Evolutionary conservation across 1,284 basidiomycete genomes (phyloP), one percentile per base, ranked within the genome.

Genomic region (Irpex sp.): DNA sequence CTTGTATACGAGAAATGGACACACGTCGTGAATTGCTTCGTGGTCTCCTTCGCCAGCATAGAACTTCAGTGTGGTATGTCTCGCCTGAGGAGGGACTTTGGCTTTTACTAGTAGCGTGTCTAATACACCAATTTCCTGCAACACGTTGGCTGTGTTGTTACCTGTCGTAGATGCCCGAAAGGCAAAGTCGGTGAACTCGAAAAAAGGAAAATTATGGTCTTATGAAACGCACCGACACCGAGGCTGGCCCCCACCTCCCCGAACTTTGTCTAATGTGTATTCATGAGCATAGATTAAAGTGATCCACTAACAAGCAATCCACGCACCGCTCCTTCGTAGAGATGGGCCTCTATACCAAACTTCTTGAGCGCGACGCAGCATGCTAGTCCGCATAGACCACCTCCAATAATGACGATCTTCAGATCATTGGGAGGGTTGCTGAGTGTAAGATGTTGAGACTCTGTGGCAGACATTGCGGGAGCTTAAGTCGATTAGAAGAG

Each of bases 181-280:
- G 28, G 28, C 28, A 33, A 0, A 33, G 28, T 33, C 28, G 28
- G 28, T 33, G 28, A 33, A 33, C 28, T 23, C 28, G 7, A 33
- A 33, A 33, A 33, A 33, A 33, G 28, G 2, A 33, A 33, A 0
- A 33, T 1, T 2, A 33, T 33, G 7, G 28, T 33, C 28, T 33
- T 33, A 19, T 52, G 18, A 1, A 19, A 23, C 42, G 21, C 58
- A 81, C 82, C 82, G 49, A 84, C 61, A 16, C 77, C 80, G 42
- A 84, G 76, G 2, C 81, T 82, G 21, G 82, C 82, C 9, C 82
- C 82, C 52, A 83, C 73, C 68, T 82, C 79, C 23, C 73, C 74
- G 62, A 82, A 80, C 60, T 73, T 72, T 14, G 75, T 61, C 78
- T 80, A 45, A n/a, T 19, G 55, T 21, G 7, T 12, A 10, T 21